These are phyloP conservation scores for Penicillium hordei DNA, from an alignment of 2,329 filamentous ascomycete genomes.

Conservation along the genomic window DNA sequence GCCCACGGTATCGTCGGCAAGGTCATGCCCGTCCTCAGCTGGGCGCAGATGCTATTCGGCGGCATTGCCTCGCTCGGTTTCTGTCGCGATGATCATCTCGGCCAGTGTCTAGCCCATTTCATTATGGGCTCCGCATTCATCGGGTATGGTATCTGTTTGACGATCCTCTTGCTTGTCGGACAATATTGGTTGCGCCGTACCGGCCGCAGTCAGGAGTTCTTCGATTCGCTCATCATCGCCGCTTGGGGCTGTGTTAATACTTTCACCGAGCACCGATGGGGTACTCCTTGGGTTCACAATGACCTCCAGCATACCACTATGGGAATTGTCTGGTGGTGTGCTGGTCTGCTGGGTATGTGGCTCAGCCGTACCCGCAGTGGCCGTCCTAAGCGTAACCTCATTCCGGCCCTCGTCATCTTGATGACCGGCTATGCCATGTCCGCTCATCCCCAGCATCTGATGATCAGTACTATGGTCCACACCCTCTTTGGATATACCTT, in stretches of 20 bases:
- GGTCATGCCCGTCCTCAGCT: constrained; percentile 78
- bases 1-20: constrained; percentile 83
- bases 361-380: constrained; percentile 81
- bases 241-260: constrained; percentile 97
- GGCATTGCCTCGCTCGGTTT: constrained; percentile 91
- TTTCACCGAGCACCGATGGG: constrained; percentile 97
- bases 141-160: constrained; percentile 84
- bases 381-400: constrained; percentile 83
- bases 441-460: constrained; percentile 78
- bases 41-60: constrained; percentile 94
- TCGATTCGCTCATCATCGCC: constrained; percentile 86
- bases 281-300: constrained; percentile 81
- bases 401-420: constrained; percentile 86
- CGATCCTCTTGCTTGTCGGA: constrained; percentile 81
- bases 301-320: constrained; percentile 98
- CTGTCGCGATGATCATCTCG: constrained; percentile 85
- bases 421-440: constrained; percentile 97
- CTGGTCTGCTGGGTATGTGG: constrained; percentile 89
- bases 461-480: constrained; percentile 85
- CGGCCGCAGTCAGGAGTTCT: constrained; percentile 93
- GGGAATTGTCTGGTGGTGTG: constrained; percentile 98
- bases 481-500: constrained; percentile 89
- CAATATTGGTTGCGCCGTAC: constrained; percentile 81
- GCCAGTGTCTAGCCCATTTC: constrained; percentile 93
- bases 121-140: constrained; percentile 99